Evolutionary conservation across 2,329 filamentous ascomycete species (phyloP).

Genomic region (Colletotrichum chrysophilum): DNA sequence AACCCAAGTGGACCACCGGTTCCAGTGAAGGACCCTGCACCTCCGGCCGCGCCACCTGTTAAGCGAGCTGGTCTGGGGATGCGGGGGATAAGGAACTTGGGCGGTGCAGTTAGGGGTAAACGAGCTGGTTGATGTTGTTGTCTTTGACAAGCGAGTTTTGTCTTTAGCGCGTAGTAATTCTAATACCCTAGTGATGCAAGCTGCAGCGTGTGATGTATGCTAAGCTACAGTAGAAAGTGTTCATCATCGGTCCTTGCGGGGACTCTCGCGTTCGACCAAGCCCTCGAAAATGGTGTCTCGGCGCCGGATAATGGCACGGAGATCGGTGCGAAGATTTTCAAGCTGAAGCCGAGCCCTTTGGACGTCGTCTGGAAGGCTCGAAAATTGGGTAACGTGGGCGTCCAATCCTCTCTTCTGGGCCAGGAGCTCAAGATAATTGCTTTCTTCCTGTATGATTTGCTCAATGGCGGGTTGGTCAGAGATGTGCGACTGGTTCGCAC

Average conservation of each 20-base stretch:
- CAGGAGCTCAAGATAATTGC: slow-evolving; percentile 61
- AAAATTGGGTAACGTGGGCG: slow-evolving; percentile 67
- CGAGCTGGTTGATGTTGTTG: slow-evolving; percentile 37
- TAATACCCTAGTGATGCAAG: slow-evolving; percentile 3
- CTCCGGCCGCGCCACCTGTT: slow-evolving; percentile 41
- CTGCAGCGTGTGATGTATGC: neutral
- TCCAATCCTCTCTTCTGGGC: slow-evolving; percentile 65
- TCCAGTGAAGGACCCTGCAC: slow-evolving; percentile 54
- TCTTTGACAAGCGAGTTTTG: slow-evolving; percentile 29
- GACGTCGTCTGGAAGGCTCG: slow-evolving; percentile 74
- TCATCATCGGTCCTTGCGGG: slow-evolving; percentile 44
- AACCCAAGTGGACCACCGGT: slow-evolving; percentile 39
- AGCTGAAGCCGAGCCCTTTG: slow-evolving; percentile 74
- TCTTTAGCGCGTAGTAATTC: neutral
- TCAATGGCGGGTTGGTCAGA: slow-evolving; percentile 57
- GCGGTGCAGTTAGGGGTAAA: slow-evolving; percentile 72
- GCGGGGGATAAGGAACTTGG: slow-evolving; percentile 72
- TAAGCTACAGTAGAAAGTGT: neutral
- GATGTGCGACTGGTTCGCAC: slow-evolving; percentile 38
- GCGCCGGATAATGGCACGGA: slow-evolving; percentile 63
- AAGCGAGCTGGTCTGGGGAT: slow-evolving; percentile 68
- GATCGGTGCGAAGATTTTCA: slow-evolving; percentile 67
- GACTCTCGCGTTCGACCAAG: slow-evolving; percentile 68
- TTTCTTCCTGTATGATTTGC: slow-evolving; percentile 63
- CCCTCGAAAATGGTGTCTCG: slow-evolving; percentile 80